A percentile compares a stretch with the other conserved stretches of the same genome.
phyloP scores from a whole-genome alignment of 2,329 filamentous ascomycete genomes.

The Colletotrichum tamarilloi region DNA sequence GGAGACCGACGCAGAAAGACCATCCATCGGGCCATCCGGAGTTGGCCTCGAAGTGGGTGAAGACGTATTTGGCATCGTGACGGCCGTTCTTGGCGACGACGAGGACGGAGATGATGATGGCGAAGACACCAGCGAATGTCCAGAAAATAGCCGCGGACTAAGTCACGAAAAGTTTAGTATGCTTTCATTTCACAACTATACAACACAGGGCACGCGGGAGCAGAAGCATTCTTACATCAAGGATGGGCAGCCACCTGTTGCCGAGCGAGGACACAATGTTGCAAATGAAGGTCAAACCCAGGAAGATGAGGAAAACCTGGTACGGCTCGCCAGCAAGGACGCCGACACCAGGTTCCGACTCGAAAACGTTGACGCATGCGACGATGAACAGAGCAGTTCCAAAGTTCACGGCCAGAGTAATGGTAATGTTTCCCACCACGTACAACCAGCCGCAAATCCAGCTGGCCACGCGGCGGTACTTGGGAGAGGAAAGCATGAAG shows the following conservation, averaged over 20 bases:
- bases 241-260: conserved; percentile 73
- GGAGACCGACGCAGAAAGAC: conserved; percentile 78
- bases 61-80: conserved; percentile 70
- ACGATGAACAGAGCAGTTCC: conserved; percentile 76
- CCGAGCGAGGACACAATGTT: conserved; percentile 74
- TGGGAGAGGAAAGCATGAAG: conserved; percentile 75
- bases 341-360: conserved; percentile 53
- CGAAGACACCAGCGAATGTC: conserved; percentile 78
- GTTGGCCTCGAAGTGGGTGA: conserved; percentile 74
- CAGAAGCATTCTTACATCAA: conserved; percentile 69
- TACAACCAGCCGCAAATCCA: conserved; percentile 84
- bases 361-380: conserved; percentile 67
- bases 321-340: conserved; percentile 64
- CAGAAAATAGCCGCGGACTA: conserved; percentile 79
- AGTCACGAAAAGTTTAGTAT: conserved; percentile 1
- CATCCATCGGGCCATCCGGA: conserved; percentile 79
- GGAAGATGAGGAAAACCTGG: conserved; percentile 78
- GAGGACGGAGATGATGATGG: conserved; percentile 71
- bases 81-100: conserved; percentile 77
- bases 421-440: conserved; percentile 83
- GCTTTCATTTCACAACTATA: not conserved
- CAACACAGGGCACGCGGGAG: not conserved
- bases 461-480: conserved; percentile 71
- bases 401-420: conserved; percentile 85
- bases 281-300: conserved; percentile 73